These are phyloP conservation scores for Colletotrichum orchidophilum DNA, from an alignment of 2,329 filamentous ascomycete genomes.

Conservation along the genomic window DNA sequence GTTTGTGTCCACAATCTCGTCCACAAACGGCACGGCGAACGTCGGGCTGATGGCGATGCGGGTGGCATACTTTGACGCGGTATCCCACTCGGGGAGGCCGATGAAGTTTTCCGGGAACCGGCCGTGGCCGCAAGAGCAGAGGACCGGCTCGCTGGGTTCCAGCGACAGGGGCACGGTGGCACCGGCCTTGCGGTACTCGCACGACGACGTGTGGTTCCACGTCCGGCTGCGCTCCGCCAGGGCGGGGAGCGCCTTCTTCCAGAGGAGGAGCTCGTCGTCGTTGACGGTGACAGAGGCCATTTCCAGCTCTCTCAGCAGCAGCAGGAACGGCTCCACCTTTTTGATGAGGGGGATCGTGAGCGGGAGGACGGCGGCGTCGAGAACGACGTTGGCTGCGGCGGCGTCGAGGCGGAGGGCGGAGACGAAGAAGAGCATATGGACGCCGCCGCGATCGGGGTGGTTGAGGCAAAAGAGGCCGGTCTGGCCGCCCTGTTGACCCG, in stretches of 20 bases:
- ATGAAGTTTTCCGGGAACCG: constrained; percentile 51
- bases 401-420: constrained; percentile 56
- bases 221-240: constrained; percentile 59
- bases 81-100: constrained; percentile 54
- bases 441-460: constrained; percentile 46
- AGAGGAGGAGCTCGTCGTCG: constrained; percentile 66
- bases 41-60: constrained; percentile 67
- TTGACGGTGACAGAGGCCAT: constrained; percentile 50
- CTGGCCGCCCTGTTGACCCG: constrained; percentile 55
- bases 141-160: constrained; percentile 45
- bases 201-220: constrained; percentile 52
- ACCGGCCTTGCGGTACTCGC: constrained; percentile 52
- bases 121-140: constrained; percentile 59
- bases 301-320: constrained; percentile 47
- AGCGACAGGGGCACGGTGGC: constrained; percentile 50
- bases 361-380: constrained; percentile 59
- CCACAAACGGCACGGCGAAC: constrained; percentile 56
- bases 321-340: constrained; percentile 49
- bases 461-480: constrained; percentile 55
- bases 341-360: constrained; percentile 48
- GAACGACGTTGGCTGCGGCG: constrained; percentile 51
- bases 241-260: constrained; percentile 55
- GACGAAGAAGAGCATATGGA: constrained; percentile 52
- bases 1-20: constrained; percentile 46
- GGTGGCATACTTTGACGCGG: constrained; percentile 54